Percentiles rank a stretch among this genome's conserved stretches.
phyloP scores from a whole-genome alignment of 495 filamentous ascomycete species.

The Trichodelitschia bisporula region DNA sequence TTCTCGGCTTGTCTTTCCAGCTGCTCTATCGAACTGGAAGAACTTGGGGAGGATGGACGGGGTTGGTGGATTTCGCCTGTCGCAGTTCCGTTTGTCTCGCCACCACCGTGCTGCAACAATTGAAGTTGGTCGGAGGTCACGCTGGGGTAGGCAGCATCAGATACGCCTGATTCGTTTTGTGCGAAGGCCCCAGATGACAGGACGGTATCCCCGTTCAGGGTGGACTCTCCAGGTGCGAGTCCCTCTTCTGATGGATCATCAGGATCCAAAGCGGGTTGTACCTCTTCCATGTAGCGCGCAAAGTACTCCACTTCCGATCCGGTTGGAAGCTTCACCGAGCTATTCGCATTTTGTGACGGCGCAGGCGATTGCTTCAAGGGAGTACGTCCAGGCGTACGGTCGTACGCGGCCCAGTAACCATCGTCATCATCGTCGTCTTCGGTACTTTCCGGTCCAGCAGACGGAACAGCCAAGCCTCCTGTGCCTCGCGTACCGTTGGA shows the following conservation, averaged over 20 bases:
- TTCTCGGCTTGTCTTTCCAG: slow-evolving; percentile 20
- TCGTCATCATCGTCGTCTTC: slow-evolving; percentile 42
- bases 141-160: no score
- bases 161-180: no score
- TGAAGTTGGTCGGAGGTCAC: no score
- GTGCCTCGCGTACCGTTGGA: no score
- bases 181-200: no score
- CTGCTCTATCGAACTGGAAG: slow-evolving; percentile 10
- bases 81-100: no score
- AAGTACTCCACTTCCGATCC: slow-evolving; percentile 55
- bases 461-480: neutral
- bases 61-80: slow-evolving; percentile 7
- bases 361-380: slow-evolving; percentile 44
- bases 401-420: slow-evolving; percentile 87
- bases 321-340: slow-evolving; percentile 14
- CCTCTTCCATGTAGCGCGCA: slow-evolving; percentile 50
- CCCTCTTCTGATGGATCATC: slow-evolving; percentile 38
- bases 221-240: slow-evolving; percentile 23
- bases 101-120: no score
- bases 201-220: slow-evolving; percentile 23
- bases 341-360: slow-evolving; percentile 11
- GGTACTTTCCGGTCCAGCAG: neutral
- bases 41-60: slow-evolving; percentile 9
- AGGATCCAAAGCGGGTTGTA: slow-evolving; percentile 78
- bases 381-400: slow-evolving; percentile 55